phyloP scores from a whole-genome alignment of 371 early-diverging fungal species.

The Batrachochytrium dendrobatidis region DNA sequence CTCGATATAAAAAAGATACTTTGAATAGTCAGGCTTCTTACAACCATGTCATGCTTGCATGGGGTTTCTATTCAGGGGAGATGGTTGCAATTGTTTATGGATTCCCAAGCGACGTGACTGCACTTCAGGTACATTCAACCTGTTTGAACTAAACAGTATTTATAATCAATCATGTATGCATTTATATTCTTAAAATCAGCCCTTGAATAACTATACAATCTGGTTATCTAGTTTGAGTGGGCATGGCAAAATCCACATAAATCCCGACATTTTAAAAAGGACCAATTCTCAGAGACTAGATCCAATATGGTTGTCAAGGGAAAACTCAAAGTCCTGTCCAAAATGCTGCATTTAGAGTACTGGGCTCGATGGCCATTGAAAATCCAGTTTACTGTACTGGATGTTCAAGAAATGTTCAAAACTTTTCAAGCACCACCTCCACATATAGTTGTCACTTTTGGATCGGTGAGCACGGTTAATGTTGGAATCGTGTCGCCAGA shows the following conservation, averaged over 20 bases:
- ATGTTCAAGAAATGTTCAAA: background rate
- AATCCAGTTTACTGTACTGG: background rate
- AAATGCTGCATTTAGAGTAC: background rate
- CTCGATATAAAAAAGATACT: background rate
- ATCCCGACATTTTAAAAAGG: background rate
- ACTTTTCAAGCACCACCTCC: background rate
- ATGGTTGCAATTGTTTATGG: background rate
- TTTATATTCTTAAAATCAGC: background rate
- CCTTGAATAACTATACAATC: background rate
- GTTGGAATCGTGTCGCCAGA: background rate
- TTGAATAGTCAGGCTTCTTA: background rate
- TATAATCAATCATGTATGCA: background rate
- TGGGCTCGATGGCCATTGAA: slow-evolving; percentile 1
- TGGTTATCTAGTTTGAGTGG: slow-evolving; percentile 1
- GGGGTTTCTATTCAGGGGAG: background rate
- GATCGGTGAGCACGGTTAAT: background rate
- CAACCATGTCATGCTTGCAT: background rate
- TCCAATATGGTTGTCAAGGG: background rate
- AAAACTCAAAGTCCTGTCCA: background rate
- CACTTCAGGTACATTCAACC: slow-evolving; percentile 3
- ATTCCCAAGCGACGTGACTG: background rate
- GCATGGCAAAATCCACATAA: slow-evolving; percentile 3
- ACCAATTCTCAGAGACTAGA: background rate
- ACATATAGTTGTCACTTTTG: background rate
- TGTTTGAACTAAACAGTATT: background rate